Evolutionary conservation across 371 early-diverging fungal genomes (phyloP).

Genomic region (Smittium mucronatum): DNA sequence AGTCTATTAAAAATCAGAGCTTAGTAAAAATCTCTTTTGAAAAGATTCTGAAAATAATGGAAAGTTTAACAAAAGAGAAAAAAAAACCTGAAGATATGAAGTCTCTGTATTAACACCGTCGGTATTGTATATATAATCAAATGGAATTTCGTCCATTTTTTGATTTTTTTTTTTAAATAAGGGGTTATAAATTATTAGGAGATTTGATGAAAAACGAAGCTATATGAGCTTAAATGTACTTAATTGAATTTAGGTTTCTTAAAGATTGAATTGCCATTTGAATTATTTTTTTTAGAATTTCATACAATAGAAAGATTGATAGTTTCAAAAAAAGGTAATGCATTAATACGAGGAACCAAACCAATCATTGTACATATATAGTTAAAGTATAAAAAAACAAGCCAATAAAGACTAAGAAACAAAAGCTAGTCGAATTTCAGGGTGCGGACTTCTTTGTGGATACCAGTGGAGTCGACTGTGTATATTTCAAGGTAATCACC

Average conservation of each 20-base stretch:
- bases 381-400: no score
- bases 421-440: conserved; percentile 63
- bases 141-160: background rate
- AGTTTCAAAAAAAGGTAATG: no score
- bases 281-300: no score
- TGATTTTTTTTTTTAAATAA: background rate
- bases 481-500: conserved; percentile 95
- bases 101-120: conserved; percentile 38
- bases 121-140: conserved; percentile 23
- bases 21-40: background rate
- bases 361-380: no score
- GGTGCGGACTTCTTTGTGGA: conserved; percentile 51
- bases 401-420: no score
- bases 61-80: conserved; percentile 27
- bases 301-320: no score
- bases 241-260: no score
- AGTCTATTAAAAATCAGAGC: background rate
- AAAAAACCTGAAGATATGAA: conserved; percentile 26
- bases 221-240: no score
- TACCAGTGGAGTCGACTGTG: conserved; percentile 69
- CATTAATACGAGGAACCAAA: no score
- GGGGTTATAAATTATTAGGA: no score
- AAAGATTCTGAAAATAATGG: conserved; percentile 25
- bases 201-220: no score
- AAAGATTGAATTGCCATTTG: no score